Evolutionary conservation across 176 grass and related monocot species (phyloP).

Genomic region (Dactylis glomerata): DNA sequence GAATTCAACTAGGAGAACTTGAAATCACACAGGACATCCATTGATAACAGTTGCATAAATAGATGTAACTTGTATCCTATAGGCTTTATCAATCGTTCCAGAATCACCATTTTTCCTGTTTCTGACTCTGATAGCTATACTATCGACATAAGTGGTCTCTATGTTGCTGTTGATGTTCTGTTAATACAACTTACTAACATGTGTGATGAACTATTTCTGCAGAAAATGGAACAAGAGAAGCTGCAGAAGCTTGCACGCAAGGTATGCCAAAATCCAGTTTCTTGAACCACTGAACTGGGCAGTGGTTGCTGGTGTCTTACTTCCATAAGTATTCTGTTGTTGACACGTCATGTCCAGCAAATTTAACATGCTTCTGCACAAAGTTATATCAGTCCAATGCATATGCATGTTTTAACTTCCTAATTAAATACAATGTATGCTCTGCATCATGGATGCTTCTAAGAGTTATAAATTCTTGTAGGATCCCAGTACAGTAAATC

Average conservation of each 20-base stretch:
- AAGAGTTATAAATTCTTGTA: neutral
- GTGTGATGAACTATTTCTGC: neutral
- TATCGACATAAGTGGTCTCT: neutral
- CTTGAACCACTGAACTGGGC: neutral
- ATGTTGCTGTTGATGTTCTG: neutral
- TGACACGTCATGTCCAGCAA: neutral
- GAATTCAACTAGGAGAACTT: neutral
- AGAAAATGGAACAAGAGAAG: constrained; percentile 92
- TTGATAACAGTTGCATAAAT: neutral
- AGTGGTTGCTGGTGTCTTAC: no score
- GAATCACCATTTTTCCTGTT: constrained; percentile 6
- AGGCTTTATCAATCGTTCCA: neutral
- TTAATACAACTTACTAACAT: neutral
- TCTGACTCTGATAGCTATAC: neutral
- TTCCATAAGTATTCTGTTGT: no score
- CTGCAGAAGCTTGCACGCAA: constrained; percentile 67
- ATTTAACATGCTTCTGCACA: neutral
- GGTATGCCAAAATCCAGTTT: constrained; percentile 29
- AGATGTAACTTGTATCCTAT: neutral
- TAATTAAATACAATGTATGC: neutral
- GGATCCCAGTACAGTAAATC: neutral
- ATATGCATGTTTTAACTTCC: neutral
- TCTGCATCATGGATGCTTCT: neutral
- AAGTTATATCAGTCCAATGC: neutral
- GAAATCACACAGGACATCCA: neutral